phyloP scores from a whole-genome alignment of 345 rosid genomes.

The Orychophragmus violaceus region DNA sequence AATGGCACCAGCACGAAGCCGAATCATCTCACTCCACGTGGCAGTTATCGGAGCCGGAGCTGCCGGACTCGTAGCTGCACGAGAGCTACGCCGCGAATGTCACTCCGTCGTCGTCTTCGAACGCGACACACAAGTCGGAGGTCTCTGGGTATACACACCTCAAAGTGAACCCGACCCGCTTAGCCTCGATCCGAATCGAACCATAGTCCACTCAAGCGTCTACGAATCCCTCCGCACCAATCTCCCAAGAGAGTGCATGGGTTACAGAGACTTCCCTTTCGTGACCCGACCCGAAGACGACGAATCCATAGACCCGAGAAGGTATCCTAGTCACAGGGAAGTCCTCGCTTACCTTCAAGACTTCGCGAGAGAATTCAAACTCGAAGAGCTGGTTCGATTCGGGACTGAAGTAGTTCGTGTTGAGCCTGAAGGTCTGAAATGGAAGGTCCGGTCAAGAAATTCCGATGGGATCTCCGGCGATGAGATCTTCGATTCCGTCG shows the following conservation, averaged over 20 bases:
- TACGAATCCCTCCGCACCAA: conserved; percentile 82
- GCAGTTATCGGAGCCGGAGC: conserved; percentile 92
- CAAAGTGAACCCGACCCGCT: conserved; percentile 57
- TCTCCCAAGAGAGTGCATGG: conserved; percentile 83
- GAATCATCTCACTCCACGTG: conserved; percentile 36
- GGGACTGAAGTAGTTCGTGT: conserved; percentile 45
- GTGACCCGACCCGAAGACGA: conserved; percentile 25
- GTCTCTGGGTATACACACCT: conserved; percentile 72
- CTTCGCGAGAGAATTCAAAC: conserved; percentile 51
- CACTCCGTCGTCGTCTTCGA: conserved; percentile 69
- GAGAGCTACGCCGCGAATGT: conserved; percentile 66
- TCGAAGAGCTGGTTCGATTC: conserved; percentile 62
- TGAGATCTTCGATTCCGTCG: conserved; percentile 67
- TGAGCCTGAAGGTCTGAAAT: conserved; percentile 25
- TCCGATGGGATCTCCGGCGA: not conserved
- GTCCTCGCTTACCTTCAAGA: conserved; percentile 60
- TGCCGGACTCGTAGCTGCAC: conserved; percentile 68
- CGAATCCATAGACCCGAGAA: conserved; percentile 50
- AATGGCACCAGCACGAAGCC: conserved; percentile 17
- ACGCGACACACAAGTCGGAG: conserved; percentile 53
- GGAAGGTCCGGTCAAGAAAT: conserved; percentile 49
- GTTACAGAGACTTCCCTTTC: conserved; percentile 69
- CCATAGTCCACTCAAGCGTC: conserved; percentile 58
- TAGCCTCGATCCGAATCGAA: conserved; percentile 53
- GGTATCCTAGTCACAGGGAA: conserved; percentile 69